These are phyloP conservation scores for Durotheca rogersii DNA, from an alignment of 495 filamentous ascomycete genomes.

Conservation along the genomic window DNA sequence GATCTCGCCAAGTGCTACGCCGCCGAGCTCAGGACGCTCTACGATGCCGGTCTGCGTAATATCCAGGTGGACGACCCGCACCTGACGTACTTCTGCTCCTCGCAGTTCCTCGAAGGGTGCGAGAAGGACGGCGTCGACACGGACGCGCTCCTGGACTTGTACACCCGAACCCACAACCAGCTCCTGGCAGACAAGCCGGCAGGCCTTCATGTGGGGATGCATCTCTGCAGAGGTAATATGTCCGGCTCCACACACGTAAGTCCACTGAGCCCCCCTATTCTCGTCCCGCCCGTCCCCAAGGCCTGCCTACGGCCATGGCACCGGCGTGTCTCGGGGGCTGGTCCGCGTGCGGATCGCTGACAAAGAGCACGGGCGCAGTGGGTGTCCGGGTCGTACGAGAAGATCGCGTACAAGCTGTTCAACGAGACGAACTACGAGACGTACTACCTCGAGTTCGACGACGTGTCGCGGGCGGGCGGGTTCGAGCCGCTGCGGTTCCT, in stretches of 20 bases:
- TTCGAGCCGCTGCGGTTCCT: conserved; percentile 75
- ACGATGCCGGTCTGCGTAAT: conserved; percentile 67
- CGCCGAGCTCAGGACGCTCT: conserved; percentile 63
- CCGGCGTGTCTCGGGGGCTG: too few relatives aligned
- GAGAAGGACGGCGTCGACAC: conserved; percentile 55
- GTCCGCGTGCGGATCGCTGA: too few relatives aligned
- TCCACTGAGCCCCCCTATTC: too few relatives aligned
- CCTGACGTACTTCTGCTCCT: conserved; percentile 73
- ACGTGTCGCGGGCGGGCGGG: conserved; percentile 72
- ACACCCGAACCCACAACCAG: conserved; percentile 75
- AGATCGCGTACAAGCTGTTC: conserved; percentile 77
- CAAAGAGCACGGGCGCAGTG: too few relatives aligned
- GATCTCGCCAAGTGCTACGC: conserved; percentile 75
- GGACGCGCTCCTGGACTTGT: conserved; percentile 67
- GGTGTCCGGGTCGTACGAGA: conserved; percentile 76
- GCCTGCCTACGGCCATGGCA: too few relatives aligned
- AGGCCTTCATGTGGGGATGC: conserved; percentile 70
- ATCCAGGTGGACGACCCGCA: conserved; percentile 78
- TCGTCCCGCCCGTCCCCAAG: too few relatives aligned
- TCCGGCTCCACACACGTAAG: conserved; percentile 67
- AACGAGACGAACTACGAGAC: conserved; percentile 71
- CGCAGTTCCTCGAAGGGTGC: conserved; percentile 70
- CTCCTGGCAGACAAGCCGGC: conserved; percentile 61
- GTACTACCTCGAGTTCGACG: conserved; percentile 81
- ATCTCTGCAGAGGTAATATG: conserved; percentile 80